Evolutionary conservation across 2,329 filamentous ascomycete genomes (phyloP), one percentile per base, ranked within the genome.

Genomic region (Ceratocystis ficicola): DNA sequence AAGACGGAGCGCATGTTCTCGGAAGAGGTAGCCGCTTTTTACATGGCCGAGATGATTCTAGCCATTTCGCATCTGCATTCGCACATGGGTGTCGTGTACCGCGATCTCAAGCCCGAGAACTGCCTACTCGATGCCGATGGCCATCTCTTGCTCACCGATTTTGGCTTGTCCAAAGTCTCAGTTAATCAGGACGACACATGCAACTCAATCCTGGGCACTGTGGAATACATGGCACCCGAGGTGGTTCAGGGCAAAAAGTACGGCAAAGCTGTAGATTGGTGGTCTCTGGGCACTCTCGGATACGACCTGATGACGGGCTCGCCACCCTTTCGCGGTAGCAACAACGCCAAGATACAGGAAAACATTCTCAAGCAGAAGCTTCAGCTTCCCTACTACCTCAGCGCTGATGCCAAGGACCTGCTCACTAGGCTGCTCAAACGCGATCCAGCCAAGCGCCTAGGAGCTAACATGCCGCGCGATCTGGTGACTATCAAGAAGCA

Each of bases 161-260:
- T 99, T 74, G 94, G 94, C 3, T 83, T 99, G 20, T 95, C 90
- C 77, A 99, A 99, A 76, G 94, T 97, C 41, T 87, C 92, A 0
- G 82, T 94, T 17, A 86, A 91, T 67, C 72, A 73, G 22, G 85
- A 85, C 52, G 85, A 85, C 48, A 78, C 75, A 65, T 96, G 93
- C 80, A 90, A 91, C 76, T 96, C 90, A 52, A 88, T 96, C 70
- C 84, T 96, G 8, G 94, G 94, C 63, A 99, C 94, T 0, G 87
- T 96, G 67, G 94, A 97, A 74, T 99, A 99, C 81, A 99, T 99
- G 94, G 95, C 94, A 0, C 94, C 94, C 0, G 94, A 99, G 76
- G 89, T 99, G 63, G 85, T 99, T 68, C 83, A 86, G 69, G 92
- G 91, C 68, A 86, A 89, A 70, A 86, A 89, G 70, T 99, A 99